Evolutionary conservation across 2,329 filamentous ascomycete genomes (phyloP), one percentile per base, ranked within the genome.

Genomic region (Epichloe sp.): DNA sequence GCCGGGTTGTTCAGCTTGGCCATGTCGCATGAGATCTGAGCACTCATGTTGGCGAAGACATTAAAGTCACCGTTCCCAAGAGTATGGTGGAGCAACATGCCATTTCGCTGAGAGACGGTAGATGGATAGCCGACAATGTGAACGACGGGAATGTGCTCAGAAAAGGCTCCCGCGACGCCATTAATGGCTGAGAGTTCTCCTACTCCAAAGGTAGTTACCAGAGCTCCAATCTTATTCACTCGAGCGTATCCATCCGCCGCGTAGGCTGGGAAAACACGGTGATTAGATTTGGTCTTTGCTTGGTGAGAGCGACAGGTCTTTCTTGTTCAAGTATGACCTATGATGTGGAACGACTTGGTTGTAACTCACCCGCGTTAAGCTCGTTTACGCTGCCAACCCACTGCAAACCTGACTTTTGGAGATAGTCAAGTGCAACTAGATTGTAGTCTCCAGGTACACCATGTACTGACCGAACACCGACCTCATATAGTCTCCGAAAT

Each of bases 191-290:
- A 87, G n/a, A 85, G 74, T 63, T 84, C 81, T 49, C 80, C 85
- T 4, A 88, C 84, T 49, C 85, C 86, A 55, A 88, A 88, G 1
- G 85, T 88, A 41, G 85, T 89, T 57, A 89, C 67, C 46, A 89
- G 67, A 34, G 84, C 84, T 4, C 77, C 76, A 36, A 88, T 80
- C 43, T 83, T 82, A 52, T 84, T 85, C 53, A 87, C 76, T 55
- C 85, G 77, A 51, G 84, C 84, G 63, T 89, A 89, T 23, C 85
- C 86, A 68, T 89, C 86, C n/a, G 86, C 83, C 31, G 85, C 85
- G 60, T 89, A 89, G 17, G 82, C 83, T 79, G 60, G 34, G 26
- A 48, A 38, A 38, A 41, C 46, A 53, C 59, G 52, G 53, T 26
- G 7, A 57, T 57, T 48, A 60, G 57, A 41, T 15, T 41, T 21